Evolutionary conservation across 2,329 filamentous ascomycete species (phyloP).

Genomic region (Pseudohalonectria lignicola): DNA sequence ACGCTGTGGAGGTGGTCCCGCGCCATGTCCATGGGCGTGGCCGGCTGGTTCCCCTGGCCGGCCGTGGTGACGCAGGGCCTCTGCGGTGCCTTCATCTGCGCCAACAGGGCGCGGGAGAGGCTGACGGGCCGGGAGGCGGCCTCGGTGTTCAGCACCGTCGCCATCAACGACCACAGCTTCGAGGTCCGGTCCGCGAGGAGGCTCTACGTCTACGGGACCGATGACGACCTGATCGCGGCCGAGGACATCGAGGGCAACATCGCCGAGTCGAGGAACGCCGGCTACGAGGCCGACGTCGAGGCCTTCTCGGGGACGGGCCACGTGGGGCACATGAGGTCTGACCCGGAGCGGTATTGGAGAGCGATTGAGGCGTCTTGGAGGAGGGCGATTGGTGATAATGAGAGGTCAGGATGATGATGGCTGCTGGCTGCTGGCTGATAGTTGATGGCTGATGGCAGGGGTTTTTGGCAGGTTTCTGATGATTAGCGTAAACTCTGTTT

Average conservation of each 20-base stretch:
- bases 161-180: conserved; percentile 23
- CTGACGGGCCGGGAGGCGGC: conserved; percentile 26
- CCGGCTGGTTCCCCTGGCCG: conserved; percentile 35
- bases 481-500: no score
- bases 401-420: no score
- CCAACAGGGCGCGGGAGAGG: conserved; percentile 21
- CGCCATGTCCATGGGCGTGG: conserved; percentile 39
- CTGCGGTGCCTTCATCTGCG: conserved; percentile 30
- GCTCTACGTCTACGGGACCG: conserved; percentile 47
- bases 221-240: conserved; percentile 43
- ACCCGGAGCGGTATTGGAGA: conserved; percentile 47
- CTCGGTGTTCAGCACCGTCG: conserved; percentile 24
- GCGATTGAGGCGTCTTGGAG: conserved; percentile 6
- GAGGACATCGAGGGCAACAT: conserved; percentile 45
- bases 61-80: conserved; percentile 33
- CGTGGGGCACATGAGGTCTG: conserved; percentile 48
- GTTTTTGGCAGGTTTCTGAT: no score
- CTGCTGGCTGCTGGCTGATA: no score
- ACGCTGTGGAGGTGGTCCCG: conserved; percentile 39
- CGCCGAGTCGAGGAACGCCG: conserved; percentile 30
- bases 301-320: conserved; percentile 48
- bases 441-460: no score
- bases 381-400: no score
- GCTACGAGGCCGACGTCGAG: conserved; percentile 34
- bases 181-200: conserved; percentile 27